Evolutionary conservation across 208 protist species (phyloP), one percentile per base, ranked within the genome.

Genomic region (Histomonas meleagridis): DNA sequence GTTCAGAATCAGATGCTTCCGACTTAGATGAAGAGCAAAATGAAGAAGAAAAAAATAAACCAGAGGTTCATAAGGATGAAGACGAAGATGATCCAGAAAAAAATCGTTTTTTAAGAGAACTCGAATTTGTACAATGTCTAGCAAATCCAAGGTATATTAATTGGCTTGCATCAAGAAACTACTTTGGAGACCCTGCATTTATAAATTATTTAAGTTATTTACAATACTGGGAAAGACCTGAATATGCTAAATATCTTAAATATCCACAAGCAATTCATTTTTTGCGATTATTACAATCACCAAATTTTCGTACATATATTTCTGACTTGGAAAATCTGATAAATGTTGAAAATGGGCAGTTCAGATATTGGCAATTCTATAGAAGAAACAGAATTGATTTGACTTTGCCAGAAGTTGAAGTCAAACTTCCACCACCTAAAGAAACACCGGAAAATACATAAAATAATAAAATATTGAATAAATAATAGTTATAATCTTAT

Each of bases 81-180:
- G 16, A 14, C 12, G 7, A 46, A 18, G 43, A 48, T 51, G 70
- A 81, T 32, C n/a, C 1, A 51, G 51, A 51, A 28, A 35, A 81
- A 32, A 38, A 43, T 10, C 76, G 91, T 4, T 92, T 92, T 65
- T 5, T 81, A 3, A 5, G 51, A 38, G 91, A 92, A 38, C 32
- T 92, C 12, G 91, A 92, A 65, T 92, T 92, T 26, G 91, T 92
- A 26, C 78, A 81, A 3, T 60, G 51, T n/a, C 51, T 92, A n/a
- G 91, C 91, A 38, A 92, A 92, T 65, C 91, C 91, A 28, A 12
- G 69, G 38, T 92, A 92, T 86, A 35, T 92, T 21, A 49, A 91
- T 35, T 72, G 10, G 3, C 46, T 92, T 18, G 55, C 91, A 0
- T 26, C 38, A 21, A 21, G n/a, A 57, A 92, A 92, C 28, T 92